phyloP scores from a whole-genome alignment of 306 rosid genomes.

The Vigna radiata region DNA sequence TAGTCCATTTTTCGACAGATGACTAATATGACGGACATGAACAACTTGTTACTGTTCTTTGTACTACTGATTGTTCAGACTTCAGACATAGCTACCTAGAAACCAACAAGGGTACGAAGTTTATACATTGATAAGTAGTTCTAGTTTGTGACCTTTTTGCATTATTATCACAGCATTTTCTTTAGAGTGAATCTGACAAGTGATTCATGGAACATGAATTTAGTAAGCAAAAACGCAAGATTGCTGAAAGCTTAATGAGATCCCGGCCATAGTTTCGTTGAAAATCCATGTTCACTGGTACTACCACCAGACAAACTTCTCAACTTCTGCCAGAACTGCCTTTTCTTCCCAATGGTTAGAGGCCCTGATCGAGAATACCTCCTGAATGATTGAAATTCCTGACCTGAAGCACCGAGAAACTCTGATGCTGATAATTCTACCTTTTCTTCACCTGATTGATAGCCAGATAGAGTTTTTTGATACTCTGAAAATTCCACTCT shows the following conservation, averaged over 20 bases:
- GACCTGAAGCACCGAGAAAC: conserved; percentile 56
- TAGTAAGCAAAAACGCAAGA: not conserved
- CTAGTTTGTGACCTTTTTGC: not conserved
- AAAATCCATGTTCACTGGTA: conserved; percentile 75
- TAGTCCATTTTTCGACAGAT: not conserved
- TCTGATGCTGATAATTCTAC: conserved; percentile 61
- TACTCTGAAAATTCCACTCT: conserved; percentile 34
- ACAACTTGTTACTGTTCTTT: not conserved
- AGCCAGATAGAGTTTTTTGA: conserved; percentile 40
- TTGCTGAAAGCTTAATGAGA: conserved; percentile 47
- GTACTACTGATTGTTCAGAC: not conserved
- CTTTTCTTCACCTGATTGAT: conserved; percentile 53
- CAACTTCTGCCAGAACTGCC: conserved; percentile 75
- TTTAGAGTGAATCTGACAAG: not conserved
- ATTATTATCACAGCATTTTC: conserved; percentile 1
- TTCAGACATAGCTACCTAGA: conserved; percentile 13
- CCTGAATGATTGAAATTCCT: conserved; percentile 66
- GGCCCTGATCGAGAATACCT: conserved; percentile 81
- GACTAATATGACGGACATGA: not conserved
- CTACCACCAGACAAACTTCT: conserved; percentile 75
- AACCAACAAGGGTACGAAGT: not conserved
- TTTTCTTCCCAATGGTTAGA: conserved; percentile 56
- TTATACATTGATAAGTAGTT: conserved; percentile 12
- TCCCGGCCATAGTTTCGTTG: conserved; percentile 63
- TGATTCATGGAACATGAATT: not conserved